Evolutionary conservation across 129 eudicot genomes (phyloP), one percentile per base, ranked within the genome.

Genomic region (Silybum marianum): DNA sequence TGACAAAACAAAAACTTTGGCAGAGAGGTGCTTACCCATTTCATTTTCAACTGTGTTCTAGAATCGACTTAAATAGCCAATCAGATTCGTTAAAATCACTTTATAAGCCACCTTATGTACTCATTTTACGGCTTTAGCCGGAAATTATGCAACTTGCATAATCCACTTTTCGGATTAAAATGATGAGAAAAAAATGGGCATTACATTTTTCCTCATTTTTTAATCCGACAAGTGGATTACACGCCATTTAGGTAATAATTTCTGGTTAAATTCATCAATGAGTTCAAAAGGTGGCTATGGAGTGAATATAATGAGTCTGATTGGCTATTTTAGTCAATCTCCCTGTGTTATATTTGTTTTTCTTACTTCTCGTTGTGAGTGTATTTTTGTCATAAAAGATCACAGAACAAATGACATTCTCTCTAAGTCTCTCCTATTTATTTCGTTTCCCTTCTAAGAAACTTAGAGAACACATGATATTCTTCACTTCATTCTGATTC

Each of bases 1-100:
- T 42, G 36, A 72, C 75, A 87, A 87, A 68, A 91, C 98, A 40
- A 94, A 88, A 87, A 6, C 67, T 25, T 84, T 94, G 85, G 98
- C 98, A 14, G 89, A 90, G 77, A 90, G 93, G 93, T 90, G 11
- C 51, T 71, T 14, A 48, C 78, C 13, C 85, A 7, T 38, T 71
- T 14, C 38, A 74, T 0, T n/a, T 51, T 62, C 65, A 16, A 9
- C 14, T n/a, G 75, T 36, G 19, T 44, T 18, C 6, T 54, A 0
- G 23, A 54, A 18, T 54, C 18, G 65, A 18, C 2, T 16, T 14
- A 51, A 48, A 48, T 13, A 48, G 54, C 54, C 16, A 2, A 10
- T 44, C 3, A 44, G 18, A 44, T 18, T 3, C 54, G 36, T 9
- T 9, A 8, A 9, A 11, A 8, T 42, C 13, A 42, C 51, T 42